Percentiles rank a stretch among this genome's conserved stretches.
Evolutionary conservation across 1,139 yeast genomes (phyloP).

Genomic region (Zygosaccharomyces pseudobailii): DNA sequence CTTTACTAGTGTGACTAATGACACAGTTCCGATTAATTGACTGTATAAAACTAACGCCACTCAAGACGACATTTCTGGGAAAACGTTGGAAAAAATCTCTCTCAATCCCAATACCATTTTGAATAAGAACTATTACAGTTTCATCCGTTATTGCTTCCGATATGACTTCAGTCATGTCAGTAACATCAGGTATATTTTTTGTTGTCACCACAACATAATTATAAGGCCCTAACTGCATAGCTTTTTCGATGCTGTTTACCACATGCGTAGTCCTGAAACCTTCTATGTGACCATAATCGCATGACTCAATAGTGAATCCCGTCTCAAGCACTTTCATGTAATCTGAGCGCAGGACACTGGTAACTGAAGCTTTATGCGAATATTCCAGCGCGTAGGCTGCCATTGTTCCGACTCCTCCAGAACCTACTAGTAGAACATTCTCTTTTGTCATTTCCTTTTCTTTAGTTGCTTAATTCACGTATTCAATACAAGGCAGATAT

Average conservation of each 20-base stretch:
- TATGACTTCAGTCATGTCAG: slow-evolving; percentile 2
- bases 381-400: slow-evolving; percentile 6
- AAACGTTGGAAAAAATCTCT: slow-evolving; percentile 50
- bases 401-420: slow-evolving; percentile 9
- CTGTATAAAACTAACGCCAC: slow-evolving; percentile 68
- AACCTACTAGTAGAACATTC: slow-evolving; percentile 5
- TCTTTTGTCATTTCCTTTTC: slow-evolving; percentile 2
- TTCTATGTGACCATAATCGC: slow-evolving; percentile 52
- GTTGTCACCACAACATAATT: slow-evolving; percentile 68
- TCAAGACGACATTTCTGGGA: slow-evolving; percentile 55
- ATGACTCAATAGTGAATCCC: slow-evolving; percentile 59
- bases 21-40: slow-evolving; percentile 52
- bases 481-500: background rate
- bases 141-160: slow-evolving; percentile 4
- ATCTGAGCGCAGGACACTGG: slow-evolving; percentile 45
- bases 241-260: slow-evolving; percentile 41
- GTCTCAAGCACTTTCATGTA: slow-evolving; percentile 46
- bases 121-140: slow-evolving; percentile 49
- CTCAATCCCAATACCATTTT: slow-evolving; percentile 75
- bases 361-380: slow-evolving; percentile 6
- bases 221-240: slow-evolving; percentile 45
- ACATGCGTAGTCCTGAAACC: slow-evolving; percentile 51
- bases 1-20: slow-evolving; percentile 46
- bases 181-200: slow-evolving; percentile 67
- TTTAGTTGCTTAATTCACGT: background rate